Conservation (phyloP, 1,139 yeast genomes). For the Sugiyamaella castrensis region DNA sequence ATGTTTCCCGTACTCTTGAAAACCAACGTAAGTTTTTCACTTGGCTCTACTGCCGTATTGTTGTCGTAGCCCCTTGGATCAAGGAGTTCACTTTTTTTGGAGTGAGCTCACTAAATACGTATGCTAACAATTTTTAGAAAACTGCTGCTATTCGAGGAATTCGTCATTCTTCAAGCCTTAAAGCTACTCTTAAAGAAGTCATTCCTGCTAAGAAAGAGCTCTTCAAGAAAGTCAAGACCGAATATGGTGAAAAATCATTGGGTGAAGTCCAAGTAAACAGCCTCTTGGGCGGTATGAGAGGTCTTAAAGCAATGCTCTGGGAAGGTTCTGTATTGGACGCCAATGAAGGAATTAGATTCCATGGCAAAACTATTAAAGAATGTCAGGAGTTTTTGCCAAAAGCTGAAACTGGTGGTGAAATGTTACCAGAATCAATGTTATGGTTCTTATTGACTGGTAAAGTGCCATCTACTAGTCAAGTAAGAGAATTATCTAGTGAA, state of each 20-base stretch:
- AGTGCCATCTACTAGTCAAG: slow-evolving; percentile 75
- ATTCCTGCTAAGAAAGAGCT: slow-evolving; percentile 45
- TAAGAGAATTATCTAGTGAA: slow-evolving; percentile 72
- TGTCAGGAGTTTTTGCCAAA: slow-evolving; percentile 48
- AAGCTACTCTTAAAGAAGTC: slow-evolving; percentile 40
- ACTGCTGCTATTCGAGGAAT: slow-evolving; percentile 19
- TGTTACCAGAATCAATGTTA: slow-evolving; percentile 81
- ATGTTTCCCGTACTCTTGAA: too few species aligned
- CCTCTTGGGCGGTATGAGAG: slow-evolving; percentile 56
- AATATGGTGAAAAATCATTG: slow-evolving; percentile 36
- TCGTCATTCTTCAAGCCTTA: slow-evolving; percentile 33
- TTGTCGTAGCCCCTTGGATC: too few species aligned
- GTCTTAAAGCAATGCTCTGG: slow-evolving; percentile 51
- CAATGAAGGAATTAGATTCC: slow-evolving; percentile 52
- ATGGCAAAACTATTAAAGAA: slow-evolving; percentile 51
- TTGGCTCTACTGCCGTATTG: too few species aligned
- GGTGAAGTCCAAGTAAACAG: slow-evolving; percentile 47
- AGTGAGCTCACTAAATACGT: too few species aligned
- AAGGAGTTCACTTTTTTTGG: too few species aligned
- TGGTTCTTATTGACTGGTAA: slow-evolving; percentile 92
- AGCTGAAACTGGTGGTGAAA: slow-evolving; percentile 49
- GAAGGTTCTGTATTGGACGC: slow-evolving; percentile 55
- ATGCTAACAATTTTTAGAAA: neutral
- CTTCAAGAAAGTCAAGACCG: slow-evolving; percentile 41
- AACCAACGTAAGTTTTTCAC: too few species aligned